These are phyloP conservation scores for Pyricularia grisea DNA, from an alignment of 2,329 filamentous ascomycete genomes.

Conservation along the genomic window DNA sequence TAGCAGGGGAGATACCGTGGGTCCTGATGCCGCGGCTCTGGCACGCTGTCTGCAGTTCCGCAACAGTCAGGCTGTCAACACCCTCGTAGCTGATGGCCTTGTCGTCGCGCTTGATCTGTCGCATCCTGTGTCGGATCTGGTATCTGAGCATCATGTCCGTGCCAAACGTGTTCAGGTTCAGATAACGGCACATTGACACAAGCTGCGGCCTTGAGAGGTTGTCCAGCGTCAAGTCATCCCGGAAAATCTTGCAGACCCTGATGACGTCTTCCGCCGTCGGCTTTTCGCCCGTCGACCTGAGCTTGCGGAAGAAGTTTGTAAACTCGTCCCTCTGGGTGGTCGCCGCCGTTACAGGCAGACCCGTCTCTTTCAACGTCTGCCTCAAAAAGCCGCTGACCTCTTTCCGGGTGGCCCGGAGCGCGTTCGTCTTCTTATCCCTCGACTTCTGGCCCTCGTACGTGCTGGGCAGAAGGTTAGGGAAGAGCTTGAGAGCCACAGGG, in stretches of 20 bases:
- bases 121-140: slow-evolving; percentile 93
- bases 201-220: slow-evolving; percentile 92
- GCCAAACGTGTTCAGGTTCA: slow-evolving; percentile 95
- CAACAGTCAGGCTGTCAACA: slow-evolving; percentile 84
- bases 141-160: slow-evolving; percentile 98
- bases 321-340: slow-evolving; percentile 92
- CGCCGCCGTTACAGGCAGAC: slow-evolving; percentile 72
- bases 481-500: slow-evolving; percentile 83
- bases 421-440: slow-evolving; percentile 79
- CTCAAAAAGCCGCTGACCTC: slow-evolving; percentile 88
- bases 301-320: slow-evolving; percentile 92
- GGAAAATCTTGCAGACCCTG: slow-evolving; percentile 98
- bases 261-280: slow-evolving; percentile 88
- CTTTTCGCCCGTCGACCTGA: slow-evolving; percentile 81
- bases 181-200: slow-evolving; percentile 96
- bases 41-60: slow-evolving; percentile 86
- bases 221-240: slow-evolving; percentile 93
- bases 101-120: slow-evolving; percentile 98
- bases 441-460: slow-evolving; percentile 91
- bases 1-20: slow-evolving; percentile 80
- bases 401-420: slow-evolving; percentile 76
- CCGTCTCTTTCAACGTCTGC: slow-evolving; percentile 85
- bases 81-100: slow-evolving; percentile 89
- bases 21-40: slow-evolving; percentile 88
- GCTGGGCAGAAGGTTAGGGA: slow-evolving; percentile 94